A percentile compares a stretch with the other conserved stretches of the same genome.
Evolutionary conservation across 345 rosid genomes (phyloP).

Genomic region (Citrus hindsii): DNA sequence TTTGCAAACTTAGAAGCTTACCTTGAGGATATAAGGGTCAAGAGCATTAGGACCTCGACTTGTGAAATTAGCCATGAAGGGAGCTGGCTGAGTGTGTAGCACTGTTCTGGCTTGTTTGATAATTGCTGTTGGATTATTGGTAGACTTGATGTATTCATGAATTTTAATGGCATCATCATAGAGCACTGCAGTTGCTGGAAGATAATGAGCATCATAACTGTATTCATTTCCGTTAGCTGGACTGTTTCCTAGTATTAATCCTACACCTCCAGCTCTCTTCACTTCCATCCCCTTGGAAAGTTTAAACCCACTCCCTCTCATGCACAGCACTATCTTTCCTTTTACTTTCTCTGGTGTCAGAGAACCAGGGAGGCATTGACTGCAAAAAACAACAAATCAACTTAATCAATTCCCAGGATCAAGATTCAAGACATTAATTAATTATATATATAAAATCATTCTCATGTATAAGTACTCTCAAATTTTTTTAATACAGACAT

Average conservation of each 20-base stretch:
- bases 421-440: no score
- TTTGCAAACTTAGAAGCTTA: constrained; percentile 8
- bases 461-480: no score
- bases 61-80: constrained; percentile 63
- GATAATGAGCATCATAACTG: constrained; percentile 44
- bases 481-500: no score
- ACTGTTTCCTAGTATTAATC: constrained; percentile 58
- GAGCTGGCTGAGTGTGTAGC: constrained; percentile 51
- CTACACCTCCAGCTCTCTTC: constrained; percentile 78
- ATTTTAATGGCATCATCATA: constrained; percentile 31
- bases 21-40: constrained; percentile 75
- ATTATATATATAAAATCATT: no score
- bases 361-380: constrained; percentile 72
- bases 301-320: constrained; percentile 58
- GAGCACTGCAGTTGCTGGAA: constrained; percentile 51
- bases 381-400: constrained; percentile 10
- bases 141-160: constrained; percentile 54
- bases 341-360: constrained; percentile 49
- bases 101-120: constrained; percentile 44
- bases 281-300: constrained; percentile 69
- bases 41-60: constrained; percentile 65
- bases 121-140: constrained; percentile 46
- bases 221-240: constrained; percentile 28
- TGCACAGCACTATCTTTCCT: constrained; percentile 83
- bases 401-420: not conserved